phyloP scores from a whole-genome alignment of 1,284 basidiomycete species.

The Chalciporus sp. region DNA sequence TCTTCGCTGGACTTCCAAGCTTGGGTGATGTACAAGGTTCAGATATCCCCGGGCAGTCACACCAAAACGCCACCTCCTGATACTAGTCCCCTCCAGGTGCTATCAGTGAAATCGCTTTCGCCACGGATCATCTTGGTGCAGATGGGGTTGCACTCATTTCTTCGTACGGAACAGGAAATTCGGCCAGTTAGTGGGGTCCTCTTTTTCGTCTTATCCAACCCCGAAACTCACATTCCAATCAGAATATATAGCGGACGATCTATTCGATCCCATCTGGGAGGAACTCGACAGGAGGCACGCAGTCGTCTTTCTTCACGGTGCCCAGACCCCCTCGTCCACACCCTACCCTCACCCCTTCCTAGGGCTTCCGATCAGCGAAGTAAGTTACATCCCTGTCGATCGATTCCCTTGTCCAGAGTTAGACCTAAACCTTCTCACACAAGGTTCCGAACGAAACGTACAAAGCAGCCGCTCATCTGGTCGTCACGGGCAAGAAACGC shows the following conservation, averaged over 20 bases:
- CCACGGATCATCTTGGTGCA: constrained; percentile 58
- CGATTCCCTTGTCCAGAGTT: constrained; percentile 8
- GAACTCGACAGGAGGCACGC: constrained; percentile 59
- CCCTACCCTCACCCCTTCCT: constrained; percentile 62
- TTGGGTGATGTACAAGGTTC: constrained; percentile 61
- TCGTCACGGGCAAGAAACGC: constrained; percentile 68
- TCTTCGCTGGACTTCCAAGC: constrained; percentile 65
- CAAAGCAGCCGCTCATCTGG: constrained; percentile 75
- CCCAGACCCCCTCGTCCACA: constrained; percentile 62
- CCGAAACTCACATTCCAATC: constrained; percentile 11
- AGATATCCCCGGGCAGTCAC: constrained; percentile 8
- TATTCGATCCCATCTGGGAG: constrained; percentile 65
- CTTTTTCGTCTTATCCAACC: not conserved
- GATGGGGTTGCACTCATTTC: constrained; percentile 66
- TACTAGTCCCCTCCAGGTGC: constrained; percentile 40
- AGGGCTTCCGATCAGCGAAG: constrained; percentile 71
- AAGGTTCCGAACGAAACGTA: constrained; percentile 79
- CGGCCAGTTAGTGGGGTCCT: constrained; percentile 42
- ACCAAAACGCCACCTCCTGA: constrained; percentile 8
- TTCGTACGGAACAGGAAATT: constrained; percentile 54
- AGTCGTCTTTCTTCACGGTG: constrained; percentile 70
- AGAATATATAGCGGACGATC: constrained; percentile 68
- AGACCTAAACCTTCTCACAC: constrained; percentile 13
- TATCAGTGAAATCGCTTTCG: constrained; percentile 57
- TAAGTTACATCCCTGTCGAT: constrained; percentile 28